Conservation (phyloP, 192 early-diverging fungal genomes). For the Coemansia sp. region DNA sequence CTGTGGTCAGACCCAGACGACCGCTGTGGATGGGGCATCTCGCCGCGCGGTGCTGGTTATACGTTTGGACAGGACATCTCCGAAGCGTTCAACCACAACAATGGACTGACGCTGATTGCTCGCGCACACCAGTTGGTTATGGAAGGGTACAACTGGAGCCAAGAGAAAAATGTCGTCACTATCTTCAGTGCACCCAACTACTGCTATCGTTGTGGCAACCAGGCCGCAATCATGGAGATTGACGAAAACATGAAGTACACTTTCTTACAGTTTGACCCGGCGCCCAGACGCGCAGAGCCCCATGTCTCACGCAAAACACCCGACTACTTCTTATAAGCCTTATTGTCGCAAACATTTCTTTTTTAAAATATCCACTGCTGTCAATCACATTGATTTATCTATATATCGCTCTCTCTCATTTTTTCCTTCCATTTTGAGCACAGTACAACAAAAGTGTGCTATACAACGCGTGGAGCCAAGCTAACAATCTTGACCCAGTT, state of each 20-base stretch:
- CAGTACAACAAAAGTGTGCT: conserved; percentile 1
- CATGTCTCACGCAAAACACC: conserved; percentile 97
- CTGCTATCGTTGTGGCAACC: conserved; percentile 99
- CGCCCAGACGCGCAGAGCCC: conserved; percentile 95
- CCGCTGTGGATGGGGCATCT: conserved; percentile 84
- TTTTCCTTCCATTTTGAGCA: conserved; percentile 3
- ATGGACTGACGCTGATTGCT: conserved; percentile 94
- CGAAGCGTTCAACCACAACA: conserved; percentile 90
- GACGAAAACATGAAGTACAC: conserved; percentile 99
- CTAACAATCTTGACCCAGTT: conserved; percentile 94
- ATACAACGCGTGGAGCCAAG: conserved; percentile 86
- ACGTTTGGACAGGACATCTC: conserved; percentile 89
- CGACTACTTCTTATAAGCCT: conserved; percentile 91
- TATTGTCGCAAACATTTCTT: background rate
- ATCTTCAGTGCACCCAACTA: conserved; percentile 99
- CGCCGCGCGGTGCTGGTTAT: conserved; percentile 82
- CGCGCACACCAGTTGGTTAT: conserved; percentile 91
- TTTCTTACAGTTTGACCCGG: conserved; percentile 98
- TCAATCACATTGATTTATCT: conserved; percentile 3
- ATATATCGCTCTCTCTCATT: too few relatives aligned
- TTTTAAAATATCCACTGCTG: conserved; percentile 4
- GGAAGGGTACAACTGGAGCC: conserved; percentile 99
- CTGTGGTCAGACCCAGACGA: conserved; percentile 89
- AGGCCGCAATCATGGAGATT: conserved; percentile 99
- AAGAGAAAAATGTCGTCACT: conserved; percentile 97